phyloP scores from a whole-genome alignment of 768 basidiomycete species.

The Hygrophoropsis aurantiaca region DNA sequence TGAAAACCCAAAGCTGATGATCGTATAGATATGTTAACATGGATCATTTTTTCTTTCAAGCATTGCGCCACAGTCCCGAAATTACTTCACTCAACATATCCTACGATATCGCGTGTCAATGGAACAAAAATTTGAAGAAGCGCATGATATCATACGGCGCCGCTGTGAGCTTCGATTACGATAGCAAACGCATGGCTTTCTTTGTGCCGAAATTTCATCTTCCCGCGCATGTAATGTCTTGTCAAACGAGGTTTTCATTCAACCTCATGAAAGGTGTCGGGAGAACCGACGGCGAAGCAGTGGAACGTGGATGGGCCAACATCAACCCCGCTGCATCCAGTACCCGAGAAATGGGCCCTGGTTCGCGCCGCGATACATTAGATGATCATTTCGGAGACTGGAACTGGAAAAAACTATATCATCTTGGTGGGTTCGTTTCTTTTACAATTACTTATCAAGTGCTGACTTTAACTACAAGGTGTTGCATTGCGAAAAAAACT shows the following conservation, averaged over 20 bases:
- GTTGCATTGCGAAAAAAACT: not conserved
- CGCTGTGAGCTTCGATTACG: no score
- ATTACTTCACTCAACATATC: constrained; percentile 1
- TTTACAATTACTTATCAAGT: no score
- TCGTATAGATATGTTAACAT: no score
- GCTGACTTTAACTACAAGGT: not conserved
- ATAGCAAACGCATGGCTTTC: no score
- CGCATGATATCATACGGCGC: no score
- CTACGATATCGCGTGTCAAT: constrained; percentile 27
- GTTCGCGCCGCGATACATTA: constrained; percentile 30
- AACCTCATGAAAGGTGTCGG: constrained; percentile 26
- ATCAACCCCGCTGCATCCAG: constrained; percentile 28
- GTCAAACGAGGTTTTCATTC: constrained; percentile 27
- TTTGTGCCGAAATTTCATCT: no score
- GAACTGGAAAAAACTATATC: constrained; percentile 37
- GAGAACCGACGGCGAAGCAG: constrained; percentile 33
- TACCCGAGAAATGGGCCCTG: constrained; percentile 34
- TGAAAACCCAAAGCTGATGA: no score
- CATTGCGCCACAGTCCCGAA: no score
- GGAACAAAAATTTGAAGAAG: constrained; percentile 7
- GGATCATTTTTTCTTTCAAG: no score
- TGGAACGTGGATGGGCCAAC: constrained; percentile 35
- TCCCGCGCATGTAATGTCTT: no score
- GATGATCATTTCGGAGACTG: constrained; percentile 34
- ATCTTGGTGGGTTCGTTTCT: no score